Conservation (phyloP, 768 basidiomycete species). For the Roridomyces roridus region DNA sequence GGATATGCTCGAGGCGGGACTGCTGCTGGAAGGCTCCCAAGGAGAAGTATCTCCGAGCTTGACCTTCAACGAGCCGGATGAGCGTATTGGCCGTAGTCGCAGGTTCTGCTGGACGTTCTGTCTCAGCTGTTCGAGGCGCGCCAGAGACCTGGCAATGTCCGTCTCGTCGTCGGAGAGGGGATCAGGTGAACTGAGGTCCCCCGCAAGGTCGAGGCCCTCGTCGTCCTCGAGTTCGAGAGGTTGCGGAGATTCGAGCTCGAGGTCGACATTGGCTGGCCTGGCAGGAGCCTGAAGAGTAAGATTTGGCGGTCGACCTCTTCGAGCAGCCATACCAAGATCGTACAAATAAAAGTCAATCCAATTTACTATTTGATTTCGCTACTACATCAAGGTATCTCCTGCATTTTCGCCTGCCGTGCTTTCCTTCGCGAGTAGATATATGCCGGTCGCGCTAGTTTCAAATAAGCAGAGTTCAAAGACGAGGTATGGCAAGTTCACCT, state of each 20-base stretch:
- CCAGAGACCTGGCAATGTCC: slow-evolving; percentile 73
- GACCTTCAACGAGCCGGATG: slow-evolving; percentile 56
- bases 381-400: too few relatives aligned
- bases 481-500: too few relatives aligned
- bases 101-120: slow-evolving; percentile 79
- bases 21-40: slow-evolving; percentile 24
- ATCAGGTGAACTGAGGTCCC: slow-evolving; percentile 41
- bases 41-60: slow-evolving; percentile 28
- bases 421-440: slow-evolving; percentile 29
- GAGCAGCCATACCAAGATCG: slow-evolving; percentile 29
- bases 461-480: too few relatives aligned
- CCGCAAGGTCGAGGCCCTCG: slow-evolving; percentile 37
- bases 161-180: slow-evolving; percentile 38
- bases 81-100: slow-evolving; percentile 77
- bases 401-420: too few relatives aligned
- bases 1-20: slow-evolving; percentile 24
- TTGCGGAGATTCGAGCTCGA: slow-evolving; percentile 44
- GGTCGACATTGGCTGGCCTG: slow-evolving; percentile 27
- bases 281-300: slow-evolving; percentile 49
- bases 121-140: slow-evolving; percentile 70
- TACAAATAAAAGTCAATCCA: too few relatives aligned
- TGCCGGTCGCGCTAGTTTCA: slow-evolving; percentile 11
- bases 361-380: too few relatives aligned
- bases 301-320: slow-evolving; percentile 58
- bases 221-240: slow-evolving; percentile 45